These are phyloP conservation scores for Umbilicus rupestris DNA, from an alignment of 164 flowering plant genomes.

Conservation along the genomic window DNA sequence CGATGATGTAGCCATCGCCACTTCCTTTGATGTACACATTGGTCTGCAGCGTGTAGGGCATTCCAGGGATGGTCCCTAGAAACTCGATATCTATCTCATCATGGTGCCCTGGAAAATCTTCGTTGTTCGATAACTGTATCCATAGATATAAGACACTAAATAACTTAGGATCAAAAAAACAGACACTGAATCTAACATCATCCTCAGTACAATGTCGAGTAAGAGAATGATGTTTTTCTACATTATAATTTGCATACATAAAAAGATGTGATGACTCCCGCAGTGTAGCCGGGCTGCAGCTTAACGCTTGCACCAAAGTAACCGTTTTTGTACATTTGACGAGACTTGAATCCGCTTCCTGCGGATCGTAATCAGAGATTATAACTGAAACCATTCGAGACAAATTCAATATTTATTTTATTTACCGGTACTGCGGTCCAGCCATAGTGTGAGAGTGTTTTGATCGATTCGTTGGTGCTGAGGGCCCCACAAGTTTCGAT, in stretches of 20 bases:
- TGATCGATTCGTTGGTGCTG: constrained; percentile 49
- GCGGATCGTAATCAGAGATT: neutral
- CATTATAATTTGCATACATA: constrained; percentile 37
- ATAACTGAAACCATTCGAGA: no score
- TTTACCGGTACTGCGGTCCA: constrained; percentile 63
- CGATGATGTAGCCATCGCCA: constrained; percentile 72
- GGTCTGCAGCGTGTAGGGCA: constrained; percentile 79
- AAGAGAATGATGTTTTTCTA: no score
- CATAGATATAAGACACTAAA: neutral
- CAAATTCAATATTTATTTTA: no score
- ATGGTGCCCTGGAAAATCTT: constrained; percentile 71
- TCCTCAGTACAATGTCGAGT: neutral
- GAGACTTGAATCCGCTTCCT: constrained; percentile 93
- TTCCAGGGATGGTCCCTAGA: constrained; percentile 59
- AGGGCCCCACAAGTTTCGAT: constrained; percentile 56
- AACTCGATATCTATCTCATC: constrained; percentile 90
- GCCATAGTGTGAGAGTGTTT: constrained; percentile 40
- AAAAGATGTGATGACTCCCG: constrained; percentile 82
- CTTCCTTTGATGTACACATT: constrained; percentile 82
- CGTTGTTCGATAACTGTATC: constrained; percentile 65
- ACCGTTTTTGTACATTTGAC: constrained; percentile 46
- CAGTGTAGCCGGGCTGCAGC: constrained; percentile 89
- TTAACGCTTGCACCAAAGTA: constrained; percentile 63
- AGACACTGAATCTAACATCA: neutral
- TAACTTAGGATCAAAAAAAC: no score